A percentile compares a stretch with the other conserved stretches of the same genome.
Conservation (phyloP, 192 early-diverging fungal genomes). For the Coemansia sp. region DNA sequence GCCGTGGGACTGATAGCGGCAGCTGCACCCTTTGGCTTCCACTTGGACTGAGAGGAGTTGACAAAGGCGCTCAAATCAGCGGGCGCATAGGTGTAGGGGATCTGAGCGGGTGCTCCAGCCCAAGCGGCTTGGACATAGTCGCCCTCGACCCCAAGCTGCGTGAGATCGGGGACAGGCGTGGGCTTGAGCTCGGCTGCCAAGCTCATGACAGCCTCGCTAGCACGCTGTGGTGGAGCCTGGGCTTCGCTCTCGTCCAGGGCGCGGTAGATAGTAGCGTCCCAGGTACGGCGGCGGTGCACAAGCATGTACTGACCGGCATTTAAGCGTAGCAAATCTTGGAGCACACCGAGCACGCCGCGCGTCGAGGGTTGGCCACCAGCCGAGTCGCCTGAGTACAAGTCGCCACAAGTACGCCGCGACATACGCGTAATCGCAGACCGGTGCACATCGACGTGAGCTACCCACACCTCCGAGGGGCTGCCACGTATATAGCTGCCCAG, state of each 20-base stretch:
- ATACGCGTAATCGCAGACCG: slow-evolving; percentile 9
- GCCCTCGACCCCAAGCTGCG: slow-evolving; percentile 25
- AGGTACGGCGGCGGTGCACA: slow-evolving; percentile 38
- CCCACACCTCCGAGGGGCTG: slow-evolving; percentile 50
- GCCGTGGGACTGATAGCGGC: not conserved
- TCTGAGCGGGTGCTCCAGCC: slow-evolving; percentile 31
- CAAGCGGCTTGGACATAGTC: slow-evolving; percentile 47
- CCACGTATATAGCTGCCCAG: slow-evolving; percentile 41
- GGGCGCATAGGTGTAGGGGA: slow-evolving; percentile 48
- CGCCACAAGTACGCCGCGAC: slow-evolving; percentile 16
- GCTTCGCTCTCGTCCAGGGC: slow-evolving; percentile 29
- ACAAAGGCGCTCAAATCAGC: slow-evolving; percentile 18
- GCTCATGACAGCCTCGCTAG: slow-evolving; percentile 27
- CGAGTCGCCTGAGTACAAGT: slow-evolving; percentile 17
- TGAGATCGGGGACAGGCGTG: not conserved
- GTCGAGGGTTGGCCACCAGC: slow-evolving; percentile 37
- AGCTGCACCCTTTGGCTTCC: slow-evolving; percentile 13
- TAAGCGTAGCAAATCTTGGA: slow-evolving; percentile 31
- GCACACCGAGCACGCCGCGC: slow-evolving; percentile 25
- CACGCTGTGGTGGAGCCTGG: slow-evolving; percentile 5
- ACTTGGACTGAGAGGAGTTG: not conserved
- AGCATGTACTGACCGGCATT: slow-evolving; percentile 37
- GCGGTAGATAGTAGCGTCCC: slow-evolving; percentile 49
- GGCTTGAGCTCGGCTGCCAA: slow-evolving; percentile 29
- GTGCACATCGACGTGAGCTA: slow-evolving; percentile 30